Evolutionary conservation across 495 filamentous ascomycete genomes (phyloP), one percentile per base, ranked within the genome.

Genomic region (Annulohypoxylon maeteangense): DNA sequence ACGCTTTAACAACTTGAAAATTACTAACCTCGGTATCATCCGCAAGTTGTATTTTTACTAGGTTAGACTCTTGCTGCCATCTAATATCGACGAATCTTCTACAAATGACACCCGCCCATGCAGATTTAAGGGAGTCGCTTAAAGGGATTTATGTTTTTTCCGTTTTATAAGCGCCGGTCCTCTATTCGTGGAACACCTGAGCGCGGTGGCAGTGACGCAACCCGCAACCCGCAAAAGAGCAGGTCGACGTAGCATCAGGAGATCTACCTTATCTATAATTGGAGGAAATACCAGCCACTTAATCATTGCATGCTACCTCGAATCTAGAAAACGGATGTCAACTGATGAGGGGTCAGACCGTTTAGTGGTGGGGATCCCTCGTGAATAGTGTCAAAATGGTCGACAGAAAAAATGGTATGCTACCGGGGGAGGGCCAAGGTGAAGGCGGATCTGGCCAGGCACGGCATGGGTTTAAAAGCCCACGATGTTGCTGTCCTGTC

Each of bases 151-250:
- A 51, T 16, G 47, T 51, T 29, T 51, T 51, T 51, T 51, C 47
- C 47, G 47, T 51, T 0, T 51, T 51, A 51, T 51, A 51, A 51
- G 47, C 47, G 47, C 47, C 47, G 22, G 12, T 29, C 47, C 23
- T 51, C 14, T 14, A 51, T 51, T 51, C 47, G 47, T 51, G 47
- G 47, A 51, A 51, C 47, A 23, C 23, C 47, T 51, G 47, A 29
- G 10, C 23, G 47, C 23, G 47, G 12, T 10, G 14, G 47, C 47
- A 23, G 47, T 51, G 47, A 51, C 47, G 47, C 29, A 51, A 51
- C 10, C 47, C 47, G 47, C 10, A 51, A 29, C 23, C 47, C 47
- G 47, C 47, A 51, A 51, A 29, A 51, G 25, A 51, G 47, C n/a
- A 27, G 47, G 47, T 29, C 23, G 23, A 51, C 47, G 47, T 51